phyloP scores from a whole-genome alignment of 129 eudicot species.

The Gnaphalium uliginosum region DNA sequence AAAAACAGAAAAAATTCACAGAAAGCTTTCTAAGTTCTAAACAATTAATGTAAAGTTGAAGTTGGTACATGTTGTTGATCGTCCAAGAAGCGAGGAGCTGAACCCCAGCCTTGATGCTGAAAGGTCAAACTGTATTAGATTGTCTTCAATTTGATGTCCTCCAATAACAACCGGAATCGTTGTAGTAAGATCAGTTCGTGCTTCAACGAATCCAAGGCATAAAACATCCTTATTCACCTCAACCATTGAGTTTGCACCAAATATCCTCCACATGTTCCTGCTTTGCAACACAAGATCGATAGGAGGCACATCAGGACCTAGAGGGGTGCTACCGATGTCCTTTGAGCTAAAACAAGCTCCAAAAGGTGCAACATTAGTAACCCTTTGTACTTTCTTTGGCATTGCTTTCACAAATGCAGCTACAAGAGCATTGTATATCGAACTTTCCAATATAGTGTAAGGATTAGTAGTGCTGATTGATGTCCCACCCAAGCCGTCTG shows the following conservation, averaged over 20 bases:
- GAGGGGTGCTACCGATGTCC: background rate
- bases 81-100: constrained; percentile 6
- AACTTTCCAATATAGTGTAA: background rate
- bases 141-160: constrained; percentile 3
- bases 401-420: background rate
- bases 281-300: background rate
- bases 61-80: background rate
- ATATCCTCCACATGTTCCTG: constrained; percentile 10
- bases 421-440: background rate
- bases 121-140: constrained; percentile 6
- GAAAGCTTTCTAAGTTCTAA: too few species aligned
- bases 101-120: background rate
- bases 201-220: constrained; percentile 4
- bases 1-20: too few species aligned
- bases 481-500: background rate
- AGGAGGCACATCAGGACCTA: background rate
- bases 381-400: background rate
- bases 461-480: background rate
- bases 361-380: constrained; percentile 9
- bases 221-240: constrained; percentile 7
- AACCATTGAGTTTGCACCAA: constrained; percentile 7
- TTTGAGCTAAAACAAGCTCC: constrained; percentile 17
- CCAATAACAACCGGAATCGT: background rate
- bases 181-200: background rate
- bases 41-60: background rate